Conservation (phyloP, 345 rosid genomes). For the Syzygium aromaticum region DNA sequence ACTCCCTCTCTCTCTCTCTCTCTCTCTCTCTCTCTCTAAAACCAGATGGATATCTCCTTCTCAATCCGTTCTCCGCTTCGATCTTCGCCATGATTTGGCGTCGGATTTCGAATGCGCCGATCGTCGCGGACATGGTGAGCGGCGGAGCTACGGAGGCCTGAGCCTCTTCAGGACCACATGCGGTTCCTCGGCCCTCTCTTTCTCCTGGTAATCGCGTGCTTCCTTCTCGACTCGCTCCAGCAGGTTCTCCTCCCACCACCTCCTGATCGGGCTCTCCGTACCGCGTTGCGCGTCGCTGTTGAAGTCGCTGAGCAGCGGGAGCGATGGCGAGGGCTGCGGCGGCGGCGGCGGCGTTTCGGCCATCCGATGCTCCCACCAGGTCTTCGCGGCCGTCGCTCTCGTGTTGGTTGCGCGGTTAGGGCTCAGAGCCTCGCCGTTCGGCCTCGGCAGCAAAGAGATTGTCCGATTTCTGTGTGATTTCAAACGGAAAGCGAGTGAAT, state of each 20-base stretch:
- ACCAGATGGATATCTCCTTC: not conserved
- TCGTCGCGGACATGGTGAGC: not conserved
- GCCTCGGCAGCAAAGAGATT: constrained; percentile 10
- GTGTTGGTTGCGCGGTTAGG: constrained; percentile 28
- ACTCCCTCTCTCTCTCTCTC: not conserved
- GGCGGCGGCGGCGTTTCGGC: not conserved
- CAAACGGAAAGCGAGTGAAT: constrained; percentile 14
- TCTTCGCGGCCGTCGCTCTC: constrained; percentile 16
- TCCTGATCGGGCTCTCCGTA: not conserved
- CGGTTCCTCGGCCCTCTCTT: constrained; percentile 15
- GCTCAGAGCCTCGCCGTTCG: constrained; percentile 19
- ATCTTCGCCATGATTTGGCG: not conserved
- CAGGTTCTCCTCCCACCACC: constrained; percentile 8
- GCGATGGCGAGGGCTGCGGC: not conserved
- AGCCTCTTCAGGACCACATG: constrained; percentile 12
- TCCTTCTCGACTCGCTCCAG: constrained; percentile 18
- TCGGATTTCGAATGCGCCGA: not conserved
- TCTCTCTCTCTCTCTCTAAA: not conserved
- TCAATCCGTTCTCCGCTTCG: not conserved
- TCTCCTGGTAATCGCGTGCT: constrained; percentile 19
- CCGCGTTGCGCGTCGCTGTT: constrained; percentile 15
- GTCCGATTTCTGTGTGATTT: constrained; percentile 10
- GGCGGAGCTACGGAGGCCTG: not conserved
- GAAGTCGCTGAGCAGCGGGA: constrained; percentile 14
- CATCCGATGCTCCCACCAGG: not conserved